Evolutionary conservation across 495 filamentous ascomycete species (phyloP), one percentile per base, ranked within the genome.

Genomic region (Annulohypoxylon maeteangense): DNA sequence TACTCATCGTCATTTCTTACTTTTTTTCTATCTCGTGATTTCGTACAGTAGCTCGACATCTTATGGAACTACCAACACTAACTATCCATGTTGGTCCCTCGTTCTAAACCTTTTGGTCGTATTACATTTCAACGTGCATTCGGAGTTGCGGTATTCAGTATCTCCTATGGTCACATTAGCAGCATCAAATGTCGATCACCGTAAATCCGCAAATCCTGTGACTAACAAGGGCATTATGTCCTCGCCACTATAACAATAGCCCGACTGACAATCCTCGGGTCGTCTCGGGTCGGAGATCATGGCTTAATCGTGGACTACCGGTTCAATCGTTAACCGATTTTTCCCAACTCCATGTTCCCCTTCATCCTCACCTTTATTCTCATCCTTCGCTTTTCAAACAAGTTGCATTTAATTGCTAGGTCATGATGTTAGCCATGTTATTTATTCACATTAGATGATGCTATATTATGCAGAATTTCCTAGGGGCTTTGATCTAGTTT

Each of bases 111-210:
- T 62, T 61, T 47, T 32, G 45, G 50, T 51, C 54, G 32, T 40
- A 57, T 36, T 57, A 57, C 54, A 51, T 57, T 8, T 40, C 10
- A 11, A 70, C 25, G 40, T 73, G 42, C 65, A 57, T 60, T 36
- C 59, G 20, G 45, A 66, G 47, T 45, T 62, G 44, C 60, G 53
- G 45, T 22, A 59, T 47, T 11, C 58, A 22, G 59, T 62, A 64
- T 64, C 29, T n/a, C 38, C 47, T 55, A 55, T 29, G 25, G 48
- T 67, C 34, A 47, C 56, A 62, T 54, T 11, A 47, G 51, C 55
- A 27, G 22, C 38, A 68, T 47, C 53, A 5, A 57, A 68, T 64
- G 69, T 48, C 69, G 69, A 68, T 72, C 69, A 42, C 42, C 14
- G 54, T 56, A 23, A 11, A 67, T 60, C 63, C 40, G 59, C 54